Conservation (phyloP, 2,329 filamentous ascomycete genomes). For the Metarhizium guizhouense region DNA sequence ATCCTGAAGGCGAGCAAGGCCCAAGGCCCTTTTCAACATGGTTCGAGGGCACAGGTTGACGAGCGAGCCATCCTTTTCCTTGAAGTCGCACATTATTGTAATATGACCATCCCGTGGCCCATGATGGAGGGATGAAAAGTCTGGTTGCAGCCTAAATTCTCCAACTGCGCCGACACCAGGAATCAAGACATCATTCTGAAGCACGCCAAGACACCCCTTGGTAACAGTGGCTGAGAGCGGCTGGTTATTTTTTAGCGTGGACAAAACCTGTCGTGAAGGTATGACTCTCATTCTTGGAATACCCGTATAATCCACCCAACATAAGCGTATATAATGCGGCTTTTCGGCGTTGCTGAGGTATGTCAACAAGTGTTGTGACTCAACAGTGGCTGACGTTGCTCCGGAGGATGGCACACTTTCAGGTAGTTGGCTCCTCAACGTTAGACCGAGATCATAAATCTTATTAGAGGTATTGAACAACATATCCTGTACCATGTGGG, state of each 20-base stretch:
- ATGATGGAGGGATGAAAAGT: constrained; percentile 50
- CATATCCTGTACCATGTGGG: constrained; percentile 55
- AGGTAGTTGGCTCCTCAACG: not conserved
- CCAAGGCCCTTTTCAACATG: constrained; percentile 46
- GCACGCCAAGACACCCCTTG: constrained; percentile 52
- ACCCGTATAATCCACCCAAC: constrained; percentile 73
- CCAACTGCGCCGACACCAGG: constrained; percentile 48
- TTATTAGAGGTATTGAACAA: constrained; percentile 70
- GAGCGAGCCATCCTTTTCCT: constrained; percentile 40
- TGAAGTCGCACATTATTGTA: constrained; percentile 60
- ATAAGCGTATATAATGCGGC: constrained; percentile 54
- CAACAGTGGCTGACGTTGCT: not conserved
- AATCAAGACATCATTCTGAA: constrained; percentile 56
- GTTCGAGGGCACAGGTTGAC: constrained; percentile 56
- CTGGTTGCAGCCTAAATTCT: constrained; percentile 57
- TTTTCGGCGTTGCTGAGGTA: not conserved
- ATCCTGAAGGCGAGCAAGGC: constrained; percentile 39
- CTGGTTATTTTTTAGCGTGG: constrained; percentile 34
- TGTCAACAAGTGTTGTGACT: not conserved
- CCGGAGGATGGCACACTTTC: not conserved
- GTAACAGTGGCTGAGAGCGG: constrained; percentile 50
- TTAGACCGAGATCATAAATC: constrained; percentile 52
- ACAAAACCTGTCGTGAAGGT: constrained; percentile 49
- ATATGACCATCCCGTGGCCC: constrained; percentile 53
- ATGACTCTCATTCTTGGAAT: constrained; percentile 58